Conservation (phyloP, 108 stramenopile genomes). For the Pelagomonas calceolata region DNA sequence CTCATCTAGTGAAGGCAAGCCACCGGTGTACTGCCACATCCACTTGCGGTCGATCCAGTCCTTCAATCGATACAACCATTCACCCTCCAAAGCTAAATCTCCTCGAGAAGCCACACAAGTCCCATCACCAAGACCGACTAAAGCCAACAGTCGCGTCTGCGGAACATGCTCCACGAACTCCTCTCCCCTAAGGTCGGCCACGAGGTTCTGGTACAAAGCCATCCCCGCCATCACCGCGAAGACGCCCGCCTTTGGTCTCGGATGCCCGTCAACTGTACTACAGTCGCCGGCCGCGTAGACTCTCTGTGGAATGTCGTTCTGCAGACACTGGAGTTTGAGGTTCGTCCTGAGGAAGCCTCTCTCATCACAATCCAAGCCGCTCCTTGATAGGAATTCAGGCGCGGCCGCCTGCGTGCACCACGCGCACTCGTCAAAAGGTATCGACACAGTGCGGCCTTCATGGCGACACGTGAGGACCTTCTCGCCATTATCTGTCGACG, state of each 20-base stretch:
- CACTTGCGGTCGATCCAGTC: constrained; percentile 57
- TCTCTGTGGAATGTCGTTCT: constrained; percentile 3
- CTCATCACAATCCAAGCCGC: constrained; percentile 30
- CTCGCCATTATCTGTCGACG: background rate
- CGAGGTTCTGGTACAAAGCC: constrained; percentile 39
- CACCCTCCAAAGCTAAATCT: constrained; percentile 38
- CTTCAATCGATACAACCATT: constrained; percentile 52
- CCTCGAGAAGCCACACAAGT: constrained; percentile 50
- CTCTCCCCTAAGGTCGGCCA: constrained; percentile 16
- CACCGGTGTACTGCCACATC: constrained; percentile 45
- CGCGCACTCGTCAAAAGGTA: constrained; percentile 32
- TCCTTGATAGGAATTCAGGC: constrained; percentile 30
- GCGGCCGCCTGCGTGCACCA: constrained; percentile 49
- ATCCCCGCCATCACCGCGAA: constrained; percentile 66
- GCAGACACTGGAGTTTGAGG: constrained; percentile 28
- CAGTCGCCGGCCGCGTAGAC: constrained; percentile 64
- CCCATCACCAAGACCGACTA: constrained; percentile 54
- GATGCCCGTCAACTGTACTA: constrained; percentile 31
- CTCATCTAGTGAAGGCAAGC: constrained; percentile 32
- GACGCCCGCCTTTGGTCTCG: constrained; percentile 63
- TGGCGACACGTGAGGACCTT: too few species aligned
- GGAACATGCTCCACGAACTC: constrained; percentile 8
- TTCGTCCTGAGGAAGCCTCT: constrained; percentile 47
- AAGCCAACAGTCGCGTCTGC: constrained; percentile 39
- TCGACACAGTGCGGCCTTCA: too few species aligned